Percentiles rank a stretch among this genome's conserved stretches.
Conservation (phyloP, 176 grass and related monocot species). For the Phragmites australis region DNA sequence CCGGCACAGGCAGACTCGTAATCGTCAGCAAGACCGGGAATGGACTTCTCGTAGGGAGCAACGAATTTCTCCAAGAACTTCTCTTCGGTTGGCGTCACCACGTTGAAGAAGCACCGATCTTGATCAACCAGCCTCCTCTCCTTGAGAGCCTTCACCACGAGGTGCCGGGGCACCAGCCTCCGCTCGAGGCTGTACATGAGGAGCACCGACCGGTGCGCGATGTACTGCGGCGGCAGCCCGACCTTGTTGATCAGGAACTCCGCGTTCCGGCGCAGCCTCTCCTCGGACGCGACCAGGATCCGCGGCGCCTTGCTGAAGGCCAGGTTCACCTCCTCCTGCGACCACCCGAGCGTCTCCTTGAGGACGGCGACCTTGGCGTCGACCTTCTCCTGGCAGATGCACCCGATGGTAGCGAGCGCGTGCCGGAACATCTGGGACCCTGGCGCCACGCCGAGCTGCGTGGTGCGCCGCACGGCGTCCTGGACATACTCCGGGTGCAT, state of each 20-base stretch:
- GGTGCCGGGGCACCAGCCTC: constrained; percentile 60
- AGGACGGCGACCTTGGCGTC: constrained; percentile 58
- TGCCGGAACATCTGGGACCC: constrained; percentile 65
- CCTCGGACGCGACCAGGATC: constrained; percentile 50
- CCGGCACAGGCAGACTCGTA: constrained; percentile 47
- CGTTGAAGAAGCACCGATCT: constrained; percentile 55
- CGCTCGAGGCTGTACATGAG: constrained; percentile 75
- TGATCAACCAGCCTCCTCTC: constrained; percentile 40
- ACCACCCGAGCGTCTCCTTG: constrained; percentile 60
- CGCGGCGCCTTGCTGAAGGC: constrained; percentile 62
- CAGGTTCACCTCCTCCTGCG: constrained; percentile 54
- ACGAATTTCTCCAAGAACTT: constrained; percentile 71
- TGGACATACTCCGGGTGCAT: constrained; percentile 52
- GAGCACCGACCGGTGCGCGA: constrained; percentile 47
- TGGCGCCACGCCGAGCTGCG: constrained; percentile 46
- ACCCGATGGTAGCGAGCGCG: constrained; percentile 49
- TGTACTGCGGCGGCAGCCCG: constrained; percentile 44
- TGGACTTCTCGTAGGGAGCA: constrained; percentile 46
- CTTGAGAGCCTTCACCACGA: constrained; percentile 66
- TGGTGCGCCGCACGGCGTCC: constrained; percentile 50
- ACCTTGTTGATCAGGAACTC: constrained; percentile 71
- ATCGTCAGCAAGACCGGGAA: constrained; percentile 53
- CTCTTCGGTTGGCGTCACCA: constrained; percentile 51
- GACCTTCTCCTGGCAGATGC: constrained; percentile 56
- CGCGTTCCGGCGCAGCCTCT: constrained; percentile 45